A percentile compares a stretch with the other conserved stretches of the same genome.
phyloP scores from a whole-genome alignment of 2,329 filamentous ascomycete species.

The Hypoxylon sp. region DNA sequence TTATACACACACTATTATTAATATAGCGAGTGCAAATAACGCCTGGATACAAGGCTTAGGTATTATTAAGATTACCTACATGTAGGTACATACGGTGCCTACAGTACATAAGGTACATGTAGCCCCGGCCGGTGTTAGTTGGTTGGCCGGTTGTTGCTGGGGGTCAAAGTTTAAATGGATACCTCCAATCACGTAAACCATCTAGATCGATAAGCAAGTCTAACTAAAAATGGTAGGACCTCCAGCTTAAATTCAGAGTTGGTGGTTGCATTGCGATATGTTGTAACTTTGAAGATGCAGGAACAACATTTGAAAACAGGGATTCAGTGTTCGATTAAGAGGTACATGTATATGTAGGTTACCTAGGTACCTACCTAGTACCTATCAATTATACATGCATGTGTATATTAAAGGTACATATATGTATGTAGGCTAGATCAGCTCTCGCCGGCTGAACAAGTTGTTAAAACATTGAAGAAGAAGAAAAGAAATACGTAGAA shows the following conservation, averaged over 20 bases:
- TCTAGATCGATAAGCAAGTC: background rate
- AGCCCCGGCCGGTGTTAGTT: background rate
- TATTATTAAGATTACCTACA: background rate
- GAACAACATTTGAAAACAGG: constrained; percentile 16
- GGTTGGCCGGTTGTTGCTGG: constrained; percentile 23
- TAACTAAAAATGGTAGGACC: constrained; percentile 20
- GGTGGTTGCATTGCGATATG: constrained; percentile 25
- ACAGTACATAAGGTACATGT: too few relatives aligned
- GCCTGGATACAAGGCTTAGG: too few relatives aligned
- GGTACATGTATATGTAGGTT: background rate
- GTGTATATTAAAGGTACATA: background rate
- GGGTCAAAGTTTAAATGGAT: constrained; percentile 3
- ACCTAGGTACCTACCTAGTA: too few relatives aligned
- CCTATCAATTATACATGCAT: background rate
- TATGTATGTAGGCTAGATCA: background rate
- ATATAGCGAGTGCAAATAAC: too few relatives aligned
- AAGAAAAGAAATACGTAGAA: background rate
- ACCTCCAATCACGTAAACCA: background rate
- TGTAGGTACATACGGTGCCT: background rate
- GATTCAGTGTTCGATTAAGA: background rate
- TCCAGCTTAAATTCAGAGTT: constrained; percentile 3
- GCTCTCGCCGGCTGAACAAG: constrained; percentile 2
- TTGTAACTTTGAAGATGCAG: constrained; percentile 23
- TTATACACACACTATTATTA: too few relatives aligned
- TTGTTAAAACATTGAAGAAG: background rate